Evolutionary conservation across 495 filamentous ascomycete genomes (phyloP), one percentile per base, ranked within the genome.

Genomic region (Cryomyces minteri): DNA sequence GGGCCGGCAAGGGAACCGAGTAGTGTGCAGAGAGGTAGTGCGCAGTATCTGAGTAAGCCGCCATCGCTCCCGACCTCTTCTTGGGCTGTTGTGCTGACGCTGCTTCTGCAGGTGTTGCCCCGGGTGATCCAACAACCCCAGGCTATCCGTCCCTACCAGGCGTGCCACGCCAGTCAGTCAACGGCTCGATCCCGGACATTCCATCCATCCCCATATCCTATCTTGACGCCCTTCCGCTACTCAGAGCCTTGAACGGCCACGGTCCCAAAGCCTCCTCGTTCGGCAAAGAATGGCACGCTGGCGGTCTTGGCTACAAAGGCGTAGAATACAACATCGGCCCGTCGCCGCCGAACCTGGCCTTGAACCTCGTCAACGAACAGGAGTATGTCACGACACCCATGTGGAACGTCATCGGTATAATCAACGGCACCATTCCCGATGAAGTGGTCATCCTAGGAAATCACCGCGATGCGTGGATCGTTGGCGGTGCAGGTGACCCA

Each of bases 401-500:
- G 30, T 62, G 59, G 59, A 48, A 62, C 42, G 50, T 44, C 28
- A 48, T 62, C 34, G 59, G 58, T 31, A 53, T 60, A n/a, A 58
- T 60, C 43, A 62, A 62, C 40, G 59, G 59, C 9, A 60, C 59
- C 0, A 60, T 49, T 32, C 10, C 46, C 9, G 59, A 62, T 44
- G 59, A 62, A 32, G 47, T 49, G 8, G 6, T 47, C 31, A 44
- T 60, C 36, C 41, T 60, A 8, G 59, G 59, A 4, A 62, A 62
- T 40, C 59, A 62, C 39, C 48, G 58, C 4, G 59, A 62, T 43
- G 62, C 62, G 5, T 65, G 62, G 62, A 61, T 62, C 34, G 46
- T 58, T 29, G 62, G 65, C 7, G 67, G 67, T 5, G 67, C 67
- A 9, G 56, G 51, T 8, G 67, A 70, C 41, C 67, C 67, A 7